Base-by-base conservation (phyloP, 208 protist genomes). In the Wallacemonas rigidus region DNA sequence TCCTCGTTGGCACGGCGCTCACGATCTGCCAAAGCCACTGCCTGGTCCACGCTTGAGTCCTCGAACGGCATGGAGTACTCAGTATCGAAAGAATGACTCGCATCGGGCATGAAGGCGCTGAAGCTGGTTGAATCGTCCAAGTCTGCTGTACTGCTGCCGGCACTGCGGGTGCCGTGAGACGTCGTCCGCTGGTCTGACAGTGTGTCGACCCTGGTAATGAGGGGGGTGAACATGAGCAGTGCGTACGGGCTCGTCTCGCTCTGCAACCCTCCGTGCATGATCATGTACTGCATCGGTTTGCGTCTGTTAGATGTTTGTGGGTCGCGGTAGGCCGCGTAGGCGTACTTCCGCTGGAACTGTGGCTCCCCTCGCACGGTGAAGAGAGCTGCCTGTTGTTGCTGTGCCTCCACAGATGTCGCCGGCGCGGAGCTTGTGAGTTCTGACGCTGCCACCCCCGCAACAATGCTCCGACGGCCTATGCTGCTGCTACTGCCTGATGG, bases 331-430 rank as follows among this genome's bases (percentile, higher is more conserved):
- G 74, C 74, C 1, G 85, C 86, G 48, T 80, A 87, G 38, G 77
- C 82, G 70, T 93, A 96, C 79, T 96, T 96, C 14, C 82, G 87
- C 68, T 86, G 81, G 72, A 90, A 91, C 69, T 85, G 86, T 0
- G 86, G 89, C 26, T 77, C 89, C 7, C 83, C 88, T 1, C 79
- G 60, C 48, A 82, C 77, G 48, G 82, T 86, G 80, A 82, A 89
- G 48, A 95, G 58, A 1, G 74, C 67, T 43, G n/a, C 15, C 55
- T 36, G 55, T 76, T 78, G 43, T 72, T 79, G 2, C 47, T 63
- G 12, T 17, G 17, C 2, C 26, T 26, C n/a, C 17, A 9, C 57
- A 0, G 26, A 26, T 26, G 9, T 39, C 57, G 44, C 53, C 53
- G n/a, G 45, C n/a, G 36, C 55, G 71, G 2, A 15, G 11, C 69